Conservation (phyloP, 176 grass and related monocot genomes). For the Cymbopogon citratus region DNA sequence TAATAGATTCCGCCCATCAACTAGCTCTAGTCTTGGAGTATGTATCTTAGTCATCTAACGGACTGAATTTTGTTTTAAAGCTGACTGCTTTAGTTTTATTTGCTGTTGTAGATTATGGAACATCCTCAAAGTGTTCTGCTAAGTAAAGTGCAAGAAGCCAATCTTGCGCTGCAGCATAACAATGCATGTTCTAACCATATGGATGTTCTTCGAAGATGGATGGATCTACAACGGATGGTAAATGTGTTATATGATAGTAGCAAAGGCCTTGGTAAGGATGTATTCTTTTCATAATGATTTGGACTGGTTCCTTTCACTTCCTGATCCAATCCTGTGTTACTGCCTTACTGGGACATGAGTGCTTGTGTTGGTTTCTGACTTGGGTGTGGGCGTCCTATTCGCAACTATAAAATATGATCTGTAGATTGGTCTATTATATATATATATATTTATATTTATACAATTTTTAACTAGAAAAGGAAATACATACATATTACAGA, state of each 20-base stretch:
- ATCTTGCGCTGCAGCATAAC: constrained; percentile 43
- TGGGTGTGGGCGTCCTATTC: neutral
- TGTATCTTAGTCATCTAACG: constrained; percentile 23
- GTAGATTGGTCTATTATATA: neutral
- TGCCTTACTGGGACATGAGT: neutral
- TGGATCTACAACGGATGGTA: constrained; percentile 72
- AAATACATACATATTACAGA: neutral
- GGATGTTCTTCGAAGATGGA: constrained; percentile 79
- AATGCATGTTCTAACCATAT: constrained; percentile 29
- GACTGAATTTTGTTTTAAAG: constrained; percentile 16
- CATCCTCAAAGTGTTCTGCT: constrained; percentile 89
- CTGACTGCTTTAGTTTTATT: constrained; percentile 8
- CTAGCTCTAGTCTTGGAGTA: constrained; percentile 51
- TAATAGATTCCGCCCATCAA: constrained; percentile 79
- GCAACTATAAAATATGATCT: neutral
- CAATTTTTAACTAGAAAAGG: neutral
- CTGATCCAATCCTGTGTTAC: neutral
- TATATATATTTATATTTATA: neutral
- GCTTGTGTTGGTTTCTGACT: neutral
- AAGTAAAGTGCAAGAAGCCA: constrained; percentile 68
- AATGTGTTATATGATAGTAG: constrained; percentile 81
- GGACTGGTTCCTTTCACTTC: neutral
- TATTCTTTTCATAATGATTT: constrained; percentile 12
- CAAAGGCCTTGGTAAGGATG: constrained; percentile 57
- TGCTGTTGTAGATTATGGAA: constrained; percentile 60